phyloP scores from a whole-genome alignment of 768 basidiomycete genomes.

The Mycena capillaripes region DNA sequence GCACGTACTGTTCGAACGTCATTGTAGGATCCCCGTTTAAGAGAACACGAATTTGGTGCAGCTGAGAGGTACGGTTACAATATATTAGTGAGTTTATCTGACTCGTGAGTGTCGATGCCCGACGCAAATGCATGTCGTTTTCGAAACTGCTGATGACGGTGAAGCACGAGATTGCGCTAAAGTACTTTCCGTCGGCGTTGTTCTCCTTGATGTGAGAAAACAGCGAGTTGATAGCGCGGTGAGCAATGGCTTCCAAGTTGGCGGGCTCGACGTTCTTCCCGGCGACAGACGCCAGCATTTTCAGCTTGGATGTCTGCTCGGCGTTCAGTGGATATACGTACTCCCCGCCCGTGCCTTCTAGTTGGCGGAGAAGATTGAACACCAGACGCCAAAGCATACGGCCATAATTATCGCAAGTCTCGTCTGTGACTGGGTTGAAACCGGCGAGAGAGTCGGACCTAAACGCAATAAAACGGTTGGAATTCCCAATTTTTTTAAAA shows the following conservation, averaged over 20 bases:
- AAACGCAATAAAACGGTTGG: too few species aligned
- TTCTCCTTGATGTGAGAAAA: neutral
- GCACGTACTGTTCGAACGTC: neutral
- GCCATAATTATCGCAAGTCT: neutral
- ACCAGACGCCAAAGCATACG: neutral
- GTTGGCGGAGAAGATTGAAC: neutral
- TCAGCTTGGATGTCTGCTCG: neutral
- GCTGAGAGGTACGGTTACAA: neutral
- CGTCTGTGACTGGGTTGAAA: neutral
- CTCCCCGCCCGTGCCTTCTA: neutral
- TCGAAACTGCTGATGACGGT: neutral
- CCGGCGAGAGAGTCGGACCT: neutral
- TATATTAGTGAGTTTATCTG: neutral
- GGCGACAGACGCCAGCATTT: neutral
- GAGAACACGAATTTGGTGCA: neutral
- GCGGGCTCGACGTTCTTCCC: neutral
- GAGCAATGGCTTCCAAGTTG: neutral
- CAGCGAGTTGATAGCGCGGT: neutral
- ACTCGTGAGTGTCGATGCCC: neutral
- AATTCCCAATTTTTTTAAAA: too few species aligned
- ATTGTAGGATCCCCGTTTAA: neutral
- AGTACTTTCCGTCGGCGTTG: neutral
- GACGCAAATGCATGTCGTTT: neutral
- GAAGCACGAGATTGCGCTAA: neutral
- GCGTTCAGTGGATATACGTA: neutral